Base-by-base conservation (phyloP, 2,329 filamentous ascomycete genomes). In the Phyllosticta paracitricarpa region DNA sequence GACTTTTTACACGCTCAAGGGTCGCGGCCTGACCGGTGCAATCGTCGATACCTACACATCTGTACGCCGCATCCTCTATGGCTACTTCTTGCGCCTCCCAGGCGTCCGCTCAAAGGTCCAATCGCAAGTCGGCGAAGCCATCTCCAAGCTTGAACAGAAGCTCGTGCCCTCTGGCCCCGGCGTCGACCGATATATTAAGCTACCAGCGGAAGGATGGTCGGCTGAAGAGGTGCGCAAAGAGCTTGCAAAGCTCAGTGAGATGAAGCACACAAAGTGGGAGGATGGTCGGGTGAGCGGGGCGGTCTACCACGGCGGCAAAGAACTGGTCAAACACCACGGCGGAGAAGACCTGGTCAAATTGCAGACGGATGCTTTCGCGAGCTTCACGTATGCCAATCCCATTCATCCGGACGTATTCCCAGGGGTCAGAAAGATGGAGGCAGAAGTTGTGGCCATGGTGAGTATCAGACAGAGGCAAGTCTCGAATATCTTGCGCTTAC, bases 371-470 rank as follows among this genome's bases (percentile, higher is more conserved):
- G 93, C 94, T 0, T 97, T 93, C 80, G 89, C 89, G 66, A 89
- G 89, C 75, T 99, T 99, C 73, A 93, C 91, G 57, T 94, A 99
- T 30, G 84, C 91, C 51, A 99, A 99, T 74, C 94, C 94, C 2
- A 94, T 99, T 67, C 94, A 99, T 74, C 94, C 94, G 6, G 94
- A 99, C 76, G 93, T 99, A 53, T 99, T 99, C 77, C 94, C 94
- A 17, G 94, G 93, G 28, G 92, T 99, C 58, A 82, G 94, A 69
- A 99, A 99, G 83, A 99, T 99, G 94, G 94, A 99, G 79, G 93
- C 94, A 54, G 94, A 99, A 78, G 81, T 99, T 64, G 94, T 99
- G 58, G 89, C 92, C 66, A 99, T 99, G 93, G 91, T 95, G 72
- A 56, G 72, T 6, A 17, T 6, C n/a, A 59, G 19, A 40, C 61